A percentile compares a stretch with the other conserved stretches of the same genome.
Evolutionary conservation across 305 asterid species (phyloP).

Genomic region (Plantago rigida): DNA sequence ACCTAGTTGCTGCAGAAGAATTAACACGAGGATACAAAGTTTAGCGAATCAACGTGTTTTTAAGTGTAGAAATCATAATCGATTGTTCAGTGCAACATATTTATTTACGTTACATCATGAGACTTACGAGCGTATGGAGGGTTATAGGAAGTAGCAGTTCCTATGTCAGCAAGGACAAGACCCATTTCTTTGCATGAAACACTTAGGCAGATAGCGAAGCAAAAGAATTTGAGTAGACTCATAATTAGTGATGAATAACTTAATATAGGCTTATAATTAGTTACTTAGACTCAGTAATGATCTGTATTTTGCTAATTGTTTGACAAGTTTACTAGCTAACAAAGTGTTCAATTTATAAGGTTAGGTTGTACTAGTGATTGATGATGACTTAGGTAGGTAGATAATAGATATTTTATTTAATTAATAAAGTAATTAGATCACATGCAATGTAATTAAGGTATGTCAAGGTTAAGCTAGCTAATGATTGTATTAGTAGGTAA

Average conservation of each 20-base stretch:
- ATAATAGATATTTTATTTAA: not conserved
- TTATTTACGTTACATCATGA: too few species aligned
- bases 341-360: not conserved
- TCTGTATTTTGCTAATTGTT: not conserved
- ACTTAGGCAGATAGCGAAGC: conserved; percentile 26
- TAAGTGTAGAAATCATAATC: too few species aligned
- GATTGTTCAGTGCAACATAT: too few species aligned
- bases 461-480: not conserved
- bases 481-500: not conserved
- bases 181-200: conserved; percentile 21
- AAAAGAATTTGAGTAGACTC: conserved; percentile 20
- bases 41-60: not conserved
- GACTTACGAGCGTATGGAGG: conserved; percentile 42
- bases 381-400: conserved; percentile 5
- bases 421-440: conserved; percentile 9
- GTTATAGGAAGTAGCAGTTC: conserved; percentile 17
- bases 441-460: conserved; percentile 22
- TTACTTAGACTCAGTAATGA: not conserved
- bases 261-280: too few species aligned
- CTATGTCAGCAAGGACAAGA: too few species aligned
- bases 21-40: not conserved
- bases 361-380: conserved; percentile 19
- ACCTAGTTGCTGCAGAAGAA: conserved; percentile 40
- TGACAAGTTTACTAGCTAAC: not conserved
- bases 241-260: conserved; percentile 19